Base-by-base conservation (phyloP, 2,329 filamentous ascomycete species). In the Ceratocystis cacaofunesta region DNA sequence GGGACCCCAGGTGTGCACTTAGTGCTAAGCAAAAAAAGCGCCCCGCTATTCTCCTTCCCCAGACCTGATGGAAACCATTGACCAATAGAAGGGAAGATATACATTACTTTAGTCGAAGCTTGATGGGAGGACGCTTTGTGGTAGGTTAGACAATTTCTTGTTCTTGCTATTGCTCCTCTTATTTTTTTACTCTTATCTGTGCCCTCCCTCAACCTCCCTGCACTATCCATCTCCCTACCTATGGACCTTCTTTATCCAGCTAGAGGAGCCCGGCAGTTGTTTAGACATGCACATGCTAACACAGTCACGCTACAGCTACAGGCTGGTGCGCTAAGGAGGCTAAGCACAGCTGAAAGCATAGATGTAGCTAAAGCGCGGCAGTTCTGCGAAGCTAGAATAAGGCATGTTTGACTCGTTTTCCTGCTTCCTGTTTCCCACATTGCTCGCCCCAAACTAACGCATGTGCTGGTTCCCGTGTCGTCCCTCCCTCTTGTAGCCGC, bases 401-500 rank as follows among this genome's bases (percentile, higher is more conserved):
- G 22, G 65, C 61, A 25, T 48, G 65, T 62, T n/a, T 36, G 15
- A 17, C 8, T 25, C 6, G 30, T 15, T 62, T 12, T 10, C 60
- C 19, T 61, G 22, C 48, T 5, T 43, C 12, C 36, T 36, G 28
- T 15, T 25, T 30, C 50, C 50, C 50, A 30, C 50, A 28, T 12
- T 25, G 50, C 32, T 25, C 19, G 28, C 6, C 12, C 6, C 25
- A 55, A 8, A 25, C 65, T 60, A 8, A 55, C 58, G n/a, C 10
- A 25, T 8, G 52, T 41, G 19, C 30, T 46, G 32, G 15, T 15
- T 15, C 12, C 8, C 17, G 36, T 46, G n/a, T 30, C 12, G 8
- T 19, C 12, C 17, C 17, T 44, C 62, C 30, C 19, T 2, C 8
- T 55, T 5, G 50, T 70, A 95, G 91, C 74, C 87, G 87, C 74